Evolutionary conservation across 2,329 filamentous ascomycete genomes (phyloP).

Genomic region (Drechmeria coniospora): DNA sequence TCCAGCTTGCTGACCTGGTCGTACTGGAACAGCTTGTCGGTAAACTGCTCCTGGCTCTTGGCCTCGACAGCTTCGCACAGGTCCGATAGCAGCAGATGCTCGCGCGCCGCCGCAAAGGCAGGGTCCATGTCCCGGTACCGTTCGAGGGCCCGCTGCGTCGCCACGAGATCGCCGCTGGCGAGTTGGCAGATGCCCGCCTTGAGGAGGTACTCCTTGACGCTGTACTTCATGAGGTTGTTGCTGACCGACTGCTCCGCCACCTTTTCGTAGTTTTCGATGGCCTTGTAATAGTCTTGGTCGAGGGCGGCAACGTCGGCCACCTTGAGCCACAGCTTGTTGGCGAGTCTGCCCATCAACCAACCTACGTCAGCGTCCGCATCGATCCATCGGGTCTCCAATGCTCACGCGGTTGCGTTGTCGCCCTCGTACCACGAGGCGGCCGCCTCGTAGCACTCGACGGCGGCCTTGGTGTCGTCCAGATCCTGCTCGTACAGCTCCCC

Average conservation of each 20-base stretch:
- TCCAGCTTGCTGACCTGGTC: slow-evolving; percentile 89
- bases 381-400: neutral
- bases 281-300: slow-evolving; percentile 69
- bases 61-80: slow-evolving; percentile 60
- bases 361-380: neutral
- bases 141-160: slow-evolving; percentile 63
- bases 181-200: slow-evolving; percentile 90
- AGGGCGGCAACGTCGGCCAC: slow-evolving; percentile 76
- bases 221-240: slow-evolving; percentile 89
- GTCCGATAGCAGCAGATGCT: slow-evolving; percentile 68
- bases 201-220: slow-evolving; percentile 88
- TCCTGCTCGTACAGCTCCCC: slow-evolving; percentile 78
- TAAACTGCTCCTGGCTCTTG: slow-evolving; percentile 68
- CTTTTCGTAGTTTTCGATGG: slow-evolving; percentile 70
- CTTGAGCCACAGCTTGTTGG: slow-evolving; percentile 89
- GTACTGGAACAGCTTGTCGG: slow-evolving; percentile 75
- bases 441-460: slow-evolving; percentile 69
- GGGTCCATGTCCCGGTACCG: slow-evolving; percentile 69
- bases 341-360: slow-evolving; percentile 43
- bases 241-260: slow-evolving; percentile 64
- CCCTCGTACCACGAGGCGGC: slow-evolving; percentile 82
- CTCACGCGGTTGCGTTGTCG: slow-evolving; percentile 70
- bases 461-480: slow-evolving; percentile 60
- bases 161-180: slow-evolving; percentile 57
- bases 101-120: slow-evolving; percentile 60